These are phyloP conservation scores for Pythium dissotocum DNA, from an alignment of 352 stramenopile genomes.

Conservation along the genomic window DNA sequence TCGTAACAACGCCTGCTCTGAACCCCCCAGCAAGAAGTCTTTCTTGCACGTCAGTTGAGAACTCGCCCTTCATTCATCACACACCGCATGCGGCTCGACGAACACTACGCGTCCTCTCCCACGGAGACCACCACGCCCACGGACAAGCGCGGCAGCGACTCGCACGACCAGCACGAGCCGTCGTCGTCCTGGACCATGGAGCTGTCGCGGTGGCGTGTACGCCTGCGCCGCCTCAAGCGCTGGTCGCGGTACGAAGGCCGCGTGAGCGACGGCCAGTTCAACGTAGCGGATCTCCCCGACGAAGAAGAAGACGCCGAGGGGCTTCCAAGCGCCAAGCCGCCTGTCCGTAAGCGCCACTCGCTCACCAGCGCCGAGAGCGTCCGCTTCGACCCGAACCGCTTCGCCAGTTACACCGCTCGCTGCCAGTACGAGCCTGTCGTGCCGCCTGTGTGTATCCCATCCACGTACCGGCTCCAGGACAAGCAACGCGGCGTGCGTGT, in stretches of 20 bases:
- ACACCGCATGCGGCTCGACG: neutral
- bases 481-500: constrained; percentile 27
- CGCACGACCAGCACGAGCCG: neutral
- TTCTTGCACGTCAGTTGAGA: neutral
- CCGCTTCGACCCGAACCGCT: neutral
- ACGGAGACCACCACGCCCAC: neutral
- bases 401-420: neutral
- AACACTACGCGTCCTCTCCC: neutral
- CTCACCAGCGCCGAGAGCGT: constrained; percentile 19
- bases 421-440: constrained; percentile 27
- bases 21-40: neutral
- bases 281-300: constrained; percentile 20
- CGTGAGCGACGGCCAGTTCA: constrained; percentile 28
- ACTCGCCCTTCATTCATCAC: neutral
- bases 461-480: constrained; percentile 28
- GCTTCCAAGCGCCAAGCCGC: neutral
- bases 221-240: constrained; percentile 26
- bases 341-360: constrained; percentile 15
- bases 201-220: constrained; percentile 27
- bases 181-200: constrained; percentile 30
- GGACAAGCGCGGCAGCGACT: neutral
- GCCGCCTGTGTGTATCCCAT: constrained; percentile 32
- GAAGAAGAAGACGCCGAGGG: neutral
- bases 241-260: constrained; percentile 27
- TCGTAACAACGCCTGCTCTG: neutral